A percentile compares a stretch with the other conserved stretches of the same genome.
Conservation (phyloP, 768 basidiomycete species). For the Mycena latifolia region DNA sequence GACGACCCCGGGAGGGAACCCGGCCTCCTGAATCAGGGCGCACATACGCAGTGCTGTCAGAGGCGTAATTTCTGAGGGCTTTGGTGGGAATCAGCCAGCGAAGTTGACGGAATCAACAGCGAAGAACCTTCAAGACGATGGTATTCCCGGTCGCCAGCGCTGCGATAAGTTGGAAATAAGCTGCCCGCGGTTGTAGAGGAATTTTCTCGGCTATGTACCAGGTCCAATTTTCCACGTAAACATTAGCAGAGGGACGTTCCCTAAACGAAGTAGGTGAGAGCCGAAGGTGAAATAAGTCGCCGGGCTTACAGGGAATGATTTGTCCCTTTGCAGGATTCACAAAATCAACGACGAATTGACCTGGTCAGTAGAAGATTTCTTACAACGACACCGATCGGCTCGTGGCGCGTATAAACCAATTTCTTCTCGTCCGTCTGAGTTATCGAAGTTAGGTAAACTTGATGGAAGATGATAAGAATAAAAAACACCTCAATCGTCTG, state of each 20-base stretch:
- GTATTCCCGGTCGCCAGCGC: constrained; percentile 87
- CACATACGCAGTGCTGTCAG: constrained; percentile 71
- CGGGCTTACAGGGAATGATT: constrained; percentile 43
- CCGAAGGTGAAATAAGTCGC: neutral
- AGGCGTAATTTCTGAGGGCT: constrained; percentile 84
- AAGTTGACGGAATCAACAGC: neutral
- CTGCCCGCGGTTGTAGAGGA: too few relatives aligned
- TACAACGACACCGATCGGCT: constrained; percentile 66
- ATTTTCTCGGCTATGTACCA: too few relatives aligned
- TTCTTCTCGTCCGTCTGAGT: constrained; percentile 56
- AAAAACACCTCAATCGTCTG: constrained; percentile 59
- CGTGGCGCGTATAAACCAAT: constrained; percentile 71
- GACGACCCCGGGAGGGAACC: constrained; percentile 83
- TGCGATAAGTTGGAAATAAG: too few relatives aligned
- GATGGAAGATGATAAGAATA: neutral
- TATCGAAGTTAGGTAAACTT: neutral
- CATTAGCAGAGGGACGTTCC: constrained; percentile 80
- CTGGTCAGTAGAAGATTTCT: constrained; percentile 9
- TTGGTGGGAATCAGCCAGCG: neutral
- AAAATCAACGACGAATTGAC: neutral
- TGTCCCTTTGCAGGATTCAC: constrained; percentile 36
- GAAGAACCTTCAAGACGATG: constrained; percentile 75
- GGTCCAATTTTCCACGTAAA: constrained; percentile 84
- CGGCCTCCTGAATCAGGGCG: constrained; percentile 76
- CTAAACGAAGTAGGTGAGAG: constrained; percentile 39